Percentiles rank a stretch among this genome's conserved stretches.
phyloP scores from a whole-genome alignment of 2,329 filamentous ascomycete species.

The Fusarium sulawesiense region DNA sequence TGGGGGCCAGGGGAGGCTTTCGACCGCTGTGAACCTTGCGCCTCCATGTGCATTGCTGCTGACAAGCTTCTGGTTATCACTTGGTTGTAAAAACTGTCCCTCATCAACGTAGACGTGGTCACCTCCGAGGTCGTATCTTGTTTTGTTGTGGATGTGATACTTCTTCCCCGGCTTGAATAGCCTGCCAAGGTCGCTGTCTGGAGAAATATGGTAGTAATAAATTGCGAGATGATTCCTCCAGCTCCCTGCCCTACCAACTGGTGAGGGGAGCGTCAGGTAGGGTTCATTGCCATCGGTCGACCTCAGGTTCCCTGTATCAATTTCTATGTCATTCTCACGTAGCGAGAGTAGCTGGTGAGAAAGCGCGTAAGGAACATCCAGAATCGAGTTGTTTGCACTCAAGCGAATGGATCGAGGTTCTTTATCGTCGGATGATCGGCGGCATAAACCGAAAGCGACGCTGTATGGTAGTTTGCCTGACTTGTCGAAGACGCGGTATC shows the following conservation, averaged over 20 bases:
- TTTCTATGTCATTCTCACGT: background rate
- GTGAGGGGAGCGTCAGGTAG: background rate
- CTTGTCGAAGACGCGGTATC: background rate
- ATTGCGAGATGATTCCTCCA: background rate
- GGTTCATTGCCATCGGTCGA: background rate
- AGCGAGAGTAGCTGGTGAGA: background rate
- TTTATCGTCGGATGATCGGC: background rate
- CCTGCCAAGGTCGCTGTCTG: background rate
- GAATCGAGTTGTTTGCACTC: background rate
- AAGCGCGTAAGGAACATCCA: background rate
- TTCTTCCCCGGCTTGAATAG: background rate
- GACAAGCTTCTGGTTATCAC: background rate
- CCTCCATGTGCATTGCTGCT: background rate
- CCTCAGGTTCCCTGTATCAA: background rate
- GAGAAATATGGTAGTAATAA: background rate
- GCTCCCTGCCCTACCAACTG: background rate
- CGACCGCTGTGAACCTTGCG: background rate
- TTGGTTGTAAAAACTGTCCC: accelerated
- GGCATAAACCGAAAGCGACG: background rate
- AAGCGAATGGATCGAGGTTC: background rate
- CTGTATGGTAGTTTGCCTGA: background rate
- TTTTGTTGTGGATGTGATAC: background rate
- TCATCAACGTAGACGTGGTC: background rate
- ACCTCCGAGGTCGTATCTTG: background rate
- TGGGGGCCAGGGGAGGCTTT: background rate